These are phyloP conservation scores for Suillus tomentosus DNA, from an alignment of 768 basidiomycete genomes.

Conservation along the genomic window DNA sequence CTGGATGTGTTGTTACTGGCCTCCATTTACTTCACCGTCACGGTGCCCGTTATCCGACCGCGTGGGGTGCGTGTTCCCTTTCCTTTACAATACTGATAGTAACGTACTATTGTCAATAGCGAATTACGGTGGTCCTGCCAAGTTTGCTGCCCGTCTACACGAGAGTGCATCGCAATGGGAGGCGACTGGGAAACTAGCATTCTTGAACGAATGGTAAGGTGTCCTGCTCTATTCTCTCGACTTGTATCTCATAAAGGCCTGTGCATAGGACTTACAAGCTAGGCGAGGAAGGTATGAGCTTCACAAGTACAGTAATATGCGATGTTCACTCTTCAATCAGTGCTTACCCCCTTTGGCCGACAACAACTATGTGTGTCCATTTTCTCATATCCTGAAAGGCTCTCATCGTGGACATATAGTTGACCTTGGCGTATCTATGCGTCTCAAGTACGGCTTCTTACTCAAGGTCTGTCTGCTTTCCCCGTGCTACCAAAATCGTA, in stretches of 20 bases:
- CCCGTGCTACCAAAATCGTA: background rate
- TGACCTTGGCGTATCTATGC: conserved; percentile 69
- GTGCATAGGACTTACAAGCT: conserved; percentile 79
- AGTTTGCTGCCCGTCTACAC: conserved; percentile 57
- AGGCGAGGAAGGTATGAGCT: conserved; percentile 70
- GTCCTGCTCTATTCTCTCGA: conserved; percentile 6
- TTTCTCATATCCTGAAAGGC: background rate
- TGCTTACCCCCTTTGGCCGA: conserved; percentile 88
- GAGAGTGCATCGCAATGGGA: conserved; percentile 59
- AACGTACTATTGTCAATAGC: conserved; percentile 37
- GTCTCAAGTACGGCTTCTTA: conserved; percentile 79
- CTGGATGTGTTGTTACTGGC: conserved; percentile 69
- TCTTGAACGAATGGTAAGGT: conserved; percentile 80
- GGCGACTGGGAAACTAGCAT: conserved; percentile 63
- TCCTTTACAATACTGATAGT: background rate
- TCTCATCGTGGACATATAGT: conserved; percentile 34
- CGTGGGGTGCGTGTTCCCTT: conserved; percentile 49
- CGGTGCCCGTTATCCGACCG: conserved; percentile 75
- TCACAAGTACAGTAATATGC: background rate
- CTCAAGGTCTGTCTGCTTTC: conserved; percentile 46
- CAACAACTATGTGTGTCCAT: conserved; percentile 72
- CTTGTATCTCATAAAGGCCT: conserved; percentile 1
- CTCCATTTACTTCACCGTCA: conserved; percentile 82
- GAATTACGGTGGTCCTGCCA: conserved; percentile 62
- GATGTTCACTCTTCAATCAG: conserved; percentile 32